A percentile compares a stretch with the other conserved stretches of the same genome.
Evolutionary conservation across 2,329 filamentous ascomycete species (phyloP).

Genomic region (Phialemoniopsis sp.): DNA sequence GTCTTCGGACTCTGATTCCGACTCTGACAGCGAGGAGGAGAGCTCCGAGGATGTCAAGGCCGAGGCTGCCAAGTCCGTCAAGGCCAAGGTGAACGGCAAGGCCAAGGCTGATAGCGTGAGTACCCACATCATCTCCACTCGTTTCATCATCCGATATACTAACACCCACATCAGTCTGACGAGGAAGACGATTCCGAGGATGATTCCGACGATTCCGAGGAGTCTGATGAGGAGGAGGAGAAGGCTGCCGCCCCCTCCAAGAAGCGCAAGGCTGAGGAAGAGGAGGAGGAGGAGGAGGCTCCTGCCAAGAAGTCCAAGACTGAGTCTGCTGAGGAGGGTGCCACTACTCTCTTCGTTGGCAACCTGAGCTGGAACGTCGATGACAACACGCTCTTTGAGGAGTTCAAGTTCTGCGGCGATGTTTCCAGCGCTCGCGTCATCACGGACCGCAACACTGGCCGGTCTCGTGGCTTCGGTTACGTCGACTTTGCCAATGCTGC

Average conservation of each 20-base stretch:
- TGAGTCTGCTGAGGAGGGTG: constrained; percentile 40
- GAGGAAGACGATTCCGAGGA: constrained; percentile 23
- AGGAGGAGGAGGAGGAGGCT: constrained; percentile 35
- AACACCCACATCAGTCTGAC: constrained; percentile 7
- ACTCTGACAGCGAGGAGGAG: constrained; percentile 18
- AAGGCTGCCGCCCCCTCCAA: constrained; percentile 49
- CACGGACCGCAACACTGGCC: constrained; percentile 74
- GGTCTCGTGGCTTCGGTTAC: constrained; percentile 91
- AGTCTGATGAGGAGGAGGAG: constrained; percentile 25
- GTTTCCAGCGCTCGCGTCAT: constrained; percentile 73
- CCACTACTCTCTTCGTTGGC: constrained; percentile 78
- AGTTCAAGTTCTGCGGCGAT: constrained; percentile 77
- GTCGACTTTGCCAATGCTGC: constrained; percentile 74
- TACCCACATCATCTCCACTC: constrained; percentile 1
- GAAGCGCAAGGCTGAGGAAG: constrained; percentile 63
- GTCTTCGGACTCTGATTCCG: constrained; percentile 27
- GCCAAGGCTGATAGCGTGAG: constrained; percentile 20
- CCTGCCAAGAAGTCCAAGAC: constrained; percentile 66
- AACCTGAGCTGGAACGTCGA: constrained; percentile 90
- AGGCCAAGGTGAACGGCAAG: constrained; percentile 15
- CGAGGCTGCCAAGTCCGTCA: constrained; percentile 16
- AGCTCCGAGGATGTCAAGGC: constrained; percentile 5
- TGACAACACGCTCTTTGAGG: constrained; percentile 73
- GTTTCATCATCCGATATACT: neutral
- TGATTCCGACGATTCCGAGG: constrained; percentile 17